Evolutionary conservation across 306 rosid species (phyloP), one percentile per base, ranked within the genome.

Genomic region (Abrus precatorius): DNA sequence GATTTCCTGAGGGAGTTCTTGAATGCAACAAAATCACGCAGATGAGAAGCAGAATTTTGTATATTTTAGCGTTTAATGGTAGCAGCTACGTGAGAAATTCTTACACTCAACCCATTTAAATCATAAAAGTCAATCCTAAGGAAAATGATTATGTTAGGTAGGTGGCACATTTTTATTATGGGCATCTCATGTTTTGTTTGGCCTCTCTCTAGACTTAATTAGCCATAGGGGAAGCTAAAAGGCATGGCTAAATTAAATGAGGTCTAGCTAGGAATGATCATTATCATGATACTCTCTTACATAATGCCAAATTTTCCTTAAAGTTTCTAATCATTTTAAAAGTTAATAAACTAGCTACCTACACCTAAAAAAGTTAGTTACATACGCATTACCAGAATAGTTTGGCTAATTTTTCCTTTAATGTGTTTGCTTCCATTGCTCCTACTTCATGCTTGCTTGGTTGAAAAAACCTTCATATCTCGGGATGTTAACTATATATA

Each of bases 401-500:
- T 82, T 73, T 79, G 81, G 81, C 78, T 65, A 81, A 49, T 53
- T 63, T 20, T 81, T 3, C 75, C 80, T 73, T 79, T 67, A 40
- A 29, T 66, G 47, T 38, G 47, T 32, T 56, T 2, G 79, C 33
- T 66, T 74, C 57, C 65, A 48, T 38, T 70, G 40, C n/a, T 69
- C 63, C 30, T 34, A 9, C 56, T 52, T 75, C 69, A 33, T 47
- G 65, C 62, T 59, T 69, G 82, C 54, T 69, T 60, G 78, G 75
- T 69, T 82, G 59, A 67, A 75, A 80, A 57, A 72, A 41, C 61
- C 76, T 74, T 59, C 72, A 59, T 20, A 44, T 30, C 14, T 29
- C 6, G 43, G 36, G 20, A 45, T 72, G 76, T 72, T 43, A 83
- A 75, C 79, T 33, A 68, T 44, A 68, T 33, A 13, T 69, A 0